These are phyloP conservation scores for Vittaforma corneae DNA, from an alignment of 371 early-diverging fungal genomes.

Conservation along the genomic window DNA sequence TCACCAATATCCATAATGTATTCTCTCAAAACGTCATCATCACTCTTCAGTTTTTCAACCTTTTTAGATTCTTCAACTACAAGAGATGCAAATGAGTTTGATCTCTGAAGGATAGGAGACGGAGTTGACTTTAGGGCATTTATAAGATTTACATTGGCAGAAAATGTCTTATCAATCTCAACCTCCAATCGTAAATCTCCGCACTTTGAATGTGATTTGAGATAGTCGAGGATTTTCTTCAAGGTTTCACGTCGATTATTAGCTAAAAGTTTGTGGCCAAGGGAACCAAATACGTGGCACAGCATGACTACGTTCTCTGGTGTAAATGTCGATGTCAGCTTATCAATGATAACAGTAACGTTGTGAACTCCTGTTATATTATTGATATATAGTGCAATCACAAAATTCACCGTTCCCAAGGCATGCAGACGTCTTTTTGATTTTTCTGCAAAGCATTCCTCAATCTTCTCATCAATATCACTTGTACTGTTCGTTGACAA, in stretches of 20 bases:
- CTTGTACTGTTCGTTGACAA: neutral
- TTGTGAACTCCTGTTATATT: conserved; percentile 24
- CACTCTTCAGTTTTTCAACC: neutral
- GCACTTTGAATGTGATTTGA: conserved; percentile 16
- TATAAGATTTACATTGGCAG: no score
- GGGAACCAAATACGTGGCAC: conserved; percentile 21
- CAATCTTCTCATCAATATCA: conserved; percentile 34
- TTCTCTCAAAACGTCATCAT: neutral
- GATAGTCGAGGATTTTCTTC: conserved; percentile 8
- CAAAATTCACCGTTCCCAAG: conserved; percentile 37
- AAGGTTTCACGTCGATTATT: conserved; percentile 20
- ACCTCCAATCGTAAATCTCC: conserved; percentile 36
- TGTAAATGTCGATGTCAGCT: conserved; percentile 10
- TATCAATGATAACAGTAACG: conserved; percentile 14
- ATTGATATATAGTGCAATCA: conserved; percentile 22
- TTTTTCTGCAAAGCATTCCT: conserved; percentile 33
- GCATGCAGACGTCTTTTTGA: conserved; percentile 24
- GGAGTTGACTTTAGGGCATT: neutral
- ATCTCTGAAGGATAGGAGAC: neutral
- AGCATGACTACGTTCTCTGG: conserved; percentile 40
- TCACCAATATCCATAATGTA: neutral
- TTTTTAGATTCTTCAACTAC: conserved; percentile 12
- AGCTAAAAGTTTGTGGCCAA: conserved; percentile 19
- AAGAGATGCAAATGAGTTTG: conserved; percentile 1
- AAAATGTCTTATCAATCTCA: conserved; percentile 17